A percentile compares a stretch with the other conserved stretches of the same genome.
These are phyloP conservation scores for Rhizomucor pusillus DNA, from an alignment of 371 early-diverging fungal genomes.

Conservation along the genomic window DNA sequence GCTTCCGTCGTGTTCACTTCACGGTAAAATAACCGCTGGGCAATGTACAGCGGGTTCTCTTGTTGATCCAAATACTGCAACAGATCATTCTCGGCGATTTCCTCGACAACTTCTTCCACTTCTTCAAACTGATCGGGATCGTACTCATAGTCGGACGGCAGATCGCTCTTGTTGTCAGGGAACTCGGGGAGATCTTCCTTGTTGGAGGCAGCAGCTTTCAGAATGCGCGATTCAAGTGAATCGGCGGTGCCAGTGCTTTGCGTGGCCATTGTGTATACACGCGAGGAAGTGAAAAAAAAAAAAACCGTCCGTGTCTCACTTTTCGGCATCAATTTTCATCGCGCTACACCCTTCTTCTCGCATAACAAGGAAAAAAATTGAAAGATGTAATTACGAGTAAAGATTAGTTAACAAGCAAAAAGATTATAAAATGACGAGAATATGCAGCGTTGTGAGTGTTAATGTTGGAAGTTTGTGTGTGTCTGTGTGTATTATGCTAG, in stretches of 20 bases:
- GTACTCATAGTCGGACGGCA: conserved; percentile 64
- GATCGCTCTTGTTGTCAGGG: conserved; percentile 57
- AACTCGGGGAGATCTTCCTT: conserved; percentile 46
- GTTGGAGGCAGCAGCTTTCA: conserved; percentile 19
- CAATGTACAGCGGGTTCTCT: conserved; percentile 43
- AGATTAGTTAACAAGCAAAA: no score
- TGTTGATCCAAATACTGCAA: conserved; percentile 49
- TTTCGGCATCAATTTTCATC: no score
- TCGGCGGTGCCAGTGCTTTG: no score
- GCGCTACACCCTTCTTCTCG: no score
- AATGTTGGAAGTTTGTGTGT: no score
- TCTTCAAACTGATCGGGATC: conserved; percentile 44
- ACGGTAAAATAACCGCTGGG: conserved; percentile 49
- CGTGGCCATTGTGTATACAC: no score
- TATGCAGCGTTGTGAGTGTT: no score
- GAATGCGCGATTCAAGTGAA: conserved; percentile 33
- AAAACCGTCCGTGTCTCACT: no score
- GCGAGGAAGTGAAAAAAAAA: no score
- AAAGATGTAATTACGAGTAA: no score
- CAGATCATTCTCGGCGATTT: conserved; percentile 56
- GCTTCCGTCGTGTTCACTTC: conserved; percentile 41
- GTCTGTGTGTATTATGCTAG: background rate
- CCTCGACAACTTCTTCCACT: conserved; percentile 47
- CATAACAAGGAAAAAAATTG: no score
- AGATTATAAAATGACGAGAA: no score